Conservation (phyloP, 2,329 filamentous ascomycete species). For the Fusarium sp. region DNA sequence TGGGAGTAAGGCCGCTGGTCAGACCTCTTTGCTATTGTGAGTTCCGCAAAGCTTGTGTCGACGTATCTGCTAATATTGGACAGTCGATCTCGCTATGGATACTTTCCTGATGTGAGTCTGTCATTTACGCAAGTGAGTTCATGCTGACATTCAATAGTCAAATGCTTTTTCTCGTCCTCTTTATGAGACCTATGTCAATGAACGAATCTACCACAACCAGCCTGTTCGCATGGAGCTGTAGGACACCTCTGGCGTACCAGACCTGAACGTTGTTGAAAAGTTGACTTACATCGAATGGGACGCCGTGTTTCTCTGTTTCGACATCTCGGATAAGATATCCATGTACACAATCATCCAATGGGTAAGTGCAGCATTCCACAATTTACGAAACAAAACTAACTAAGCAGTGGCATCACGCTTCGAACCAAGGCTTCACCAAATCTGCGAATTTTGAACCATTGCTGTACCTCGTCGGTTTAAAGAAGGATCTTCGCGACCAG, state of each 20-base stretch:
- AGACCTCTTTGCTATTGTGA: slow-evolving; percentile 53
- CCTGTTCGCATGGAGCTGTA: slow-evolving; percentile 49
- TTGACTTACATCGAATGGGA: slow-evolving; percentile 51
- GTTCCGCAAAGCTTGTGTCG: neutral
- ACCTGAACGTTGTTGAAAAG: slow-evolving; percentile 48
- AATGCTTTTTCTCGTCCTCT: slow-evolving; percentile 46
- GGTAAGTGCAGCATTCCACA: slow-evolving; percentile 37
- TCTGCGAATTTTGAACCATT: slow-evolving; percentile 33
- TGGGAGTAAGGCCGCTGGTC: slow-evolving; percentile 45
- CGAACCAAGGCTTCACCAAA: slow-evolving; percentile 41
- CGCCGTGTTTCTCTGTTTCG: slow-evolving; percentile 52
- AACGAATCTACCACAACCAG: slow-evolving; percentile 39
- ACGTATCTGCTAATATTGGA: neutral
- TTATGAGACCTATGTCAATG: slow-evolving; percentile 49
- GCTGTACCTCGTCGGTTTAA: slow-evolving; percentile 49
- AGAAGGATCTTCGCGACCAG: slow-evolving; percentile 46
- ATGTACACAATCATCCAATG: slow-evolving; percentile 49
- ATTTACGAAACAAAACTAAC: neutral
- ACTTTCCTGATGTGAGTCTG: slow-evolving; percentile 50
- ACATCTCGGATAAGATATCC: slow-evolving; percentile 48
- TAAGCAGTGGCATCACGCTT: slow-evolving; percentile 45
- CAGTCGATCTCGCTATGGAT: slow-evolving; percentile 51
- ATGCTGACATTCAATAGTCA: slow-evolving; percentile 39
- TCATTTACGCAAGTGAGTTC: fast-evolving
- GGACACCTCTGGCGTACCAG: slow-evolving; percentile 53